Conservation (phyloP, 164 flowering plant genomes). For the Stephania yunnanensis region DNA sequence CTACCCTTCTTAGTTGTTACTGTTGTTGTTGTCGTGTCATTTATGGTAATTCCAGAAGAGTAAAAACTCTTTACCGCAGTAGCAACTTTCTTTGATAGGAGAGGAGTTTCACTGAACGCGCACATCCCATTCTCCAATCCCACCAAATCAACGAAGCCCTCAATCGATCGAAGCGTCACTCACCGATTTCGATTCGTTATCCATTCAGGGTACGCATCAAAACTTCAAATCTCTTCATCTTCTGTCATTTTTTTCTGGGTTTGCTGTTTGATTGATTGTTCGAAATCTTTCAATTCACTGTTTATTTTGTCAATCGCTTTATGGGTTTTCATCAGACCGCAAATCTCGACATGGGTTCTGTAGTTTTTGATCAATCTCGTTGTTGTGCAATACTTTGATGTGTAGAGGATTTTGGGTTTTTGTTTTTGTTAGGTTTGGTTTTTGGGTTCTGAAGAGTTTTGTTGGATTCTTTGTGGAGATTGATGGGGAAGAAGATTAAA, state of each 20-base stretch:
- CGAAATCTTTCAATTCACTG: not conserved
- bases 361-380: not conserved
- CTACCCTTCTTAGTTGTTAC: too few relatives aligned
- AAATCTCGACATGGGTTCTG: slow-evolving; percentile 9
- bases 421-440: not conserved
- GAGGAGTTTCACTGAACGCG: too few relatives aligned
- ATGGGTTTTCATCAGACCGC: slow-evolving; percentile 8
- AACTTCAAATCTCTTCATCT: not conserved
- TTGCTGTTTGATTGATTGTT: slow-evolving; percentile 5
- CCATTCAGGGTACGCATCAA: slow-evolving; percentile 12
- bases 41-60: too few relatives aligned
- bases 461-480: slow-evolving; percentile 29
- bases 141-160: not conserved
- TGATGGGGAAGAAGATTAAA: slow-evolving; percentile 75
- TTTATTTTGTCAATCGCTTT: not conserved
- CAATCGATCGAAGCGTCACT: slow-evolving; percentile 11
- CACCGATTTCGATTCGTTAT: slow-evolving; percentile 10
- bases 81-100: too few relatives aligned
- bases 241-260: not conserved
- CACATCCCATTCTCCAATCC: slow-evolving; percentile 1
- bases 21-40: too few relatives aligned
- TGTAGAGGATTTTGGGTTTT: not conserved
- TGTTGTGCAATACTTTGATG: not conserved
- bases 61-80: too few relatives aligned
- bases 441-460: slow-evolving; percentile 4